phyloP scores from a whole-genome alignment of 1,139 yeast species.

The Nakaseomyces sp. region DNA sequence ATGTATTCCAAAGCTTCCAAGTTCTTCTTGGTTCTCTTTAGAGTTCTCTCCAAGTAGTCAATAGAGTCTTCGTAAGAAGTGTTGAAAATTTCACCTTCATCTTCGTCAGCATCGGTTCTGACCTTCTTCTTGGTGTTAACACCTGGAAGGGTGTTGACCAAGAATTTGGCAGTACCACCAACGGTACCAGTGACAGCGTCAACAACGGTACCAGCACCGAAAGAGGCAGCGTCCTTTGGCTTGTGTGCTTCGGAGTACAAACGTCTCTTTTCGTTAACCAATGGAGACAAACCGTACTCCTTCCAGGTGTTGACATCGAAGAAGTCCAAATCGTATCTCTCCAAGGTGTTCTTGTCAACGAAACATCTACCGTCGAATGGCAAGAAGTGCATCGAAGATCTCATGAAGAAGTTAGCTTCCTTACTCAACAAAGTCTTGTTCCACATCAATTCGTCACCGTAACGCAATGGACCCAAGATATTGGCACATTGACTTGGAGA shows the following conservation, averaged over 20 bases:
- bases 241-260: neutral
- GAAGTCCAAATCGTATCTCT: conserved; percentile 59
- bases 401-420: conserved; percentile 80
- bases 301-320: conserved; percentile 79
- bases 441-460: conserved; percentile 70
- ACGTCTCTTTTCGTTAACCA: conserved; percentile 40
- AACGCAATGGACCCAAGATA: conserved; percentile 74
- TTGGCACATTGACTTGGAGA: conserved; percentile 79
- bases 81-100: conserved; percentile 17
- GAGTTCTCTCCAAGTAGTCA: conserved; percentile 53
- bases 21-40: conserved; percentile 52
- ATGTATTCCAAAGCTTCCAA: conserved; percentile 49
- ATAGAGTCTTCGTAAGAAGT: conserved; percentile 53
- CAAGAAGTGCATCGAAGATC: conserved; percentile 69
- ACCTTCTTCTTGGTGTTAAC: conserved; percentile 4
- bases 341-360: conserved; percentile 48
- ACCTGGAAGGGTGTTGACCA: conserved; percentile 6
- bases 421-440: conserved; percentile 68
- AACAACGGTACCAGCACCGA: conserved; percentile 9
- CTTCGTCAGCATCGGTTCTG: conserved; percentile 12
- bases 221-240: conserved; percentile 6
- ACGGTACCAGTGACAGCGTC: conserved; percentile 6
- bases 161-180: conserved; percentile 1
- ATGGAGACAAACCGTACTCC: conserved; percentile 63
- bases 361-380: conserved; percentile 72